These are phyloP conservation scores for Trichocladium antarcticum DNA, from an alignment of 495 filamentous ascomycete genomes.

Conservation along the genomic window DNA sequence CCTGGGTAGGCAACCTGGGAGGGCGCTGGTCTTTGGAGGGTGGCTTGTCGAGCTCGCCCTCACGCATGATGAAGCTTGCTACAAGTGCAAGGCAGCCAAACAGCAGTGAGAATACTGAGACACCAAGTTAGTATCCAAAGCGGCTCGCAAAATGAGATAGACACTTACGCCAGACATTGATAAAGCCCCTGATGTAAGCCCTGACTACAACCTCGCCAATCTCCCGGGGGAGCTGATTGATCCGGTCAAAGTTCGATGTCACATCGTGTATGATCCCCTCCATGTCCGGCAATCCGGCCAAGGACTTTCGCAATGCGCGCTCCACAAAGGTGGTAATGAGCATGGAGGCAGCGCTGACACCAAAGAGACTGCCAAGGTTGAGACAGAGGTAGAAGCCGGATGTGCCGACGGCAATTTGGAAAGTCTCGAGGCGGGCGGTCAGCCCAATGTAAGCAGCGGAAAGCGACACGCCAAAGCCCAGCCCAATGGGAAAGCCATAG, in stretches of 20 bases:
- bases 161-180: slow-evolving; percentile 12
- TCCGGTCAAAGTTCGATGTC: slow-evolving; percentile 11
- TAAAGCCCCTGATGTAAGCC: slow-evolving; percentile 8
- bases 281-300: neutral
- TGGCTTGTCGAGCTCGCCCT: neutral
- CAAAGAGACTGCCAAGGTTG: slow-evolving; percentile 9
- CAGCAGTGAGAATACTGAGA: slow-evolving; percentile 2
- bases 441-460: slow-evolving; percentile 14
- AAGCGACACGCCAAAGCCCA: slow-evolving; percentile 12
- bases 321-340: slow-evolving; percentile 7
- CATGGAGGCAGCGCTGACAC: slow-evolving; percentile 2
- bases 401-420: slow-evolving; percentile 5
- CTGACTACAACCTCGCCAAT: slow-evolving; percentile 1
- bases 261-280: slow-evolving; percentile 4
- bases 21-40: no score
- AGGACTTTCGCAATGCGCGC: neutral
- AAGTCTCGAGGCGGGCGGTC: slow-evolving; percentile 1
- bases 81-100: slow-evolving; percentile 6
- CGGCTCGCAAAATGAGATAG: no score
- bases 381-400: slow-evolving; percentile 11
- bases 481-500: slow-evolving; percentile 12
- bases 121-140: neutral
- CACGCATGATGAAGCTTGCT: slow-evolving; percentile 9
- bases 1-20: no score
- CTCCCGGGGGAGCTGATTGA: slow-evolving; percentile 6